Conservation (phyloP, 2,329 filamentous ascomycete genomes). For the Pseudogymnoascus sp. region DNA sequence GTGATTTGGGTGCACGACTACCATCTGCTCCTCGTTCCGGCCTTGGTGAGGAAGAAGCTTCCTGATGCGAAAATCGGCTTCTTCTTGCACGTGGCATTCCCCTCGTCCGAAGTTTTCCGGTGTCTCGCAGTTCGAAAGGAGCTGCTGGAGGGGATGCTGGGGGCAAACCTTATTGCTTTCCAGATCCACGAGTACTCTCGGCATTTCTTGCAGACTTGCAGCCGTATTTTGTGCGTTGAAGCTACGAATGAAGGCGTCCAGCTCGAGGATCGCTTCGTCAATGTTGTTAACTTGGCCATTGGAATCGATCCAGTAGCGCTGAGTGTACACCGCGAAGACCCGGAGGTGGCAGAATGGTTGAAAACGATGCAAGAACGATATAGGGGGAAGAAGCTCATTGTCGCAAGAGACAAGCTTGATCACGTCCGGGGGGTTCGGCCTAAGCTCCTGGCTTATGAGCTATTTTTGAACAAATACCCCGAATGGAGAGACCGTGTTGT, state of each 20-base stretch:
- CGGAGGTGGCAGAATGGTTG: constrained; percentile 72
- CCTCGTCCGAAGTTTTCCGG: constrained; percentile 91
- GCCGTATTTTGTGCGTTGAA: constrained; percentile 81
- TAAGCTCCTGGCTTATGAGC: constrained; percentile 80
- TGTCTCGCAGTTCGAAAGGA: constrained; percentile 82
- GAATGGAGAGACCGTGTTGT: constrained; percentile 84
- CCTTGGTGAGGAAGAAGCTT: constrained; percentile 81
- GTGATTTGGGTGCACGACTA: constrained; percentile 96
- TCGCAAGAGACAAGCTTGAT: constrained; percentile 90
- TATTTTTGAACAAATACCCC: constrained; percentile 90
- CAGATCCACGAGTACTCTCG: constrained; percentile 89
- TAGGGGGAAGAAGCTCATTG: constrained; percentile 80
- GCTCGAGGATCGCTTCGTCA: constrained; percentile 86
- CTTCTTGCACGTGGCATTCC: constrained; percentile 91
- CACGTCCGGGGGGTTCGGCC: constrained; percentile 86
- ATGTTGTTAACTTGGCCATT: constrained; percentile 78
- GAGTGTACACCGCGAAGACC: constrained; percentile 59
- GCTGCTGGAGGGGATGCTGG: constrained; percentile 84
- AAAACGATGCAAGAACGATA: constrained; percentile 75
- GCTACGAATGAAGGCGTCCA: constrained; percentile 82
- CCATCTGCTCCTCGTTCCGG: constrained; percentile 80
- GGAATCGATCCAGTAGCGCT: constrained; percentile 82
- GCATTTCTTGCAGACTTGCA: constrained; percentile 94
- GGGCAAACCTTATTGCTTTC: constrained; percentile 86
- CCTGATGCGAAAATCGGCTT: constrained; percentile 94